Evolutionary conservation across 2,329 filamentous ascomycete genomes (phyloP), one percentile per base, ranked within the genome.

Genomic region (Alternaria novae-zelandiae): DNA sequence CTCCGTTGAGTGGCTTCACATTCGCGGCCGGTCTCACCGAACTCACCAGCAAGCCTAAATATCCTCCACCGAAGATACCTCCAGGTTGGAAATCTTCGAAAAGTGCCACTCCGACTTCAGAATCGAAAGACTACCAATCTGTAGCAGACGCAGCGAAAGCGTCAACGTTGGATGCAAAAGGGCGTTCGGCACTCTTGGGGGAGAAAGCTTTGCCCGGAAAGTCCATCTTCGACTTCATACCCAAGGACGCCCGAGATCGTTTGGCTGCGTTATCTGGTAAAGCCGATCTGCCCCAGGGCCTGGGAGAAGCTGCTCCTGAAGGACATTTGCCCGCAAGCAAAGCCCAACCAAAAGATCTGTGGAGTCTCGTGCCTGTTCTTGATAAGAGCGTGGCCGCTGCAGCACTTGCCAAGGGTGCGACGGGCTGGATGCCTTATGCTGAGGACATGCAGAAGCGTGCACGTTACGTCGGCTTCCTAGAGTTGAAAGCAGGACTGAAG

Each of bases 201-300:
- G 95, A 97, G 81, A 85, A 88, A 43, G 87, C 88, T 36, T 83
- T 98, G 0, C 94, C 94, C 0, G 93, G 93, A 1, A 97, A 98
- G 82, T 98, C 96, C 0, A 90, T 99, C 3, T 99, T 98, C 78
- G 94, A 98, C 80, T 99, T 92, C 79, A 86, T 99, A 68, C 92
- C 92, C 0, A 85, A 92, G 0, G 87, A 91, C 32, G 89, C 92
- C 4, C 89, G 96, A 65, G 90, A 95, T 55, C 88, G 90, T 25
- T 86, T 99, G 47, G 93, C 87, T 4, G 85, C 88, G 11, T 89
- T 89, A 1, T 93, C 93, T 3, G 94, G 94, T 1, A 93, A 89
- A 61, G 81, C 81, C 3, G 88, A 95, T 73, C 86, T 99, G 3
- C 96, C 96, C 0, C 88, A 89, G 8, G 96, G 91, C 0, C 83